Evolutionary conservation across 345 rosid genomes (phyloP), one percentile per base, ranked within the genome.

Genomic region (Salix arbutifolia): DNA sequence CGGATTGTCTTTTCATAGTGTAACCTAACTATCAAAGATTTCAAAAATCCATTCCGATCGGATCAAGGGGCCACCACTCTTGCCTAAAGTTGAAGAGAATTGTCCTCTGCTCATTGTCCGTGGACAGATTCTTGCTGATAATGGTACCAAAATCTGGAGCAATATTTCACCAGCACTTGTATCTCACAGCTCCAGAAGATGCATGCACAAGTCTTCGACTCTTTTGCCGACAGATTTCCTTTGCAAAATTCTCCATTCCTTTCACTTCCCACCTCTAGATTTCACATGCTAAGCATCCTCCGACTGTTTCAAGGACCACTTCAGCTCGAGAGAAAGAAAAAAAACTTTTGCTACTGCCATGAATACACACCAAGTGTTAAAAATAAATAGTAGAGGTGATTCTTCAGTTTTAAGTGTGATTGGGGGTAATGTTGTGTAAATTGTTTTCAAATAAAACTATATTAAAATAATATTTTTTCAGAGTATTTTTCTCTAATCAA

Each of bases 101-200:
- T n/a, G 48, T 68, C 71, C 78, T 65, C 78, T 65, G 70, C 42
- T 58, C 38, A 52, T 60, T 71, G 52, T 71, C 76, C 33, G 28
- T 58, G 76, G 74, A 58, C 81, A 78, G 71, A 72, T 82, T 82
- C 82, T 71, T 74, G 46, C 56, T 11, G 67, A n/a, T 16, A 3
- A 17, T 38, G 10, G 23, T 61, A 64, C 25, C 35, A 26, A 5
- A 56, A 73, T 38, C 38, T 73, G 30, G 5, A n/a, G 65, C 65
- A 58, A 28, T 37, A 17, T 64, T 53, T 46, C 60, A 60, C 25
- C 50, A 25, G 44, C 42, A 25, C 40, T 4, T 35, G 35, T 13
- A 74, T 61, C 76, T 31, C 66, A 30, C 44, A 25, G 10, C 61
- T 12, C 13, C 67, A 56, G 25, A 23, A 75, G 26, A 37, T 18